Evolutionary conservation across 108 stramenopile species (phyloP).

Genomic region (Pseudonitzschia multiseries): DNA sequence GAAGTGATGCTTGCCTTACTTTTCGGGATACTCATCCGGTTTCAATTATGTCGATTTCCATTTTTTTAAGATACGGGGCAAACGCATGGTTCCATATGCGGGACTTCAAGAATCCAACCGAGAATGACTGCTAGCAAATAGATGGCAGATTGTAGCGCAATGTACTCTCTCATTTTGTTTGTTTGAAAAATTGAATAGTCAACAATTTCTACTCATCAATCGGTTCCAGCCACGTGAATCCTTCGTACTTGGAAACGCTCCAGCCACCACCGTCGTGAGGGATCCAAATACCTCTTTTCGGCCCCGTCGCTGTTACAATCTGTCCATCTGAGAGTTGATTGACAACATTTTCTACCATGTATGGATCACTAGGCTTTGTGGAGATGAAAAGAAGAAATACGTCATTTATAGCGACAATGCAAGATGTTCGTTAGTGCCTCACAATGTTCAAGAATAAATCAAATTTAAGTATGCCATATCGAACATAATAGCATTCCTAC

Average conservation of each 20-base stretch:
- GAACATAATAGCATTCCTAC: not conserved
- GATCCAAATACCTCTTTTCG: constrained; percentile 33
- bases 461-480: not conserved
- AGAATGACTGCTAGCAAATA: constrained; percentile 14
- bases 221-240: constrained; percentile 47
- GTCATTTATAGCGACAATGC: not conserved
- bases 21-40: no score
- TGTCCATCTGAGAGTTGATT: constrained; percentile 40
- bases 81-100: constrained; percentile 89
- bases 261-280: constrained; percentile 47
- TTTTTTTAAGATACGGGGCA: constrained; percentile 55
- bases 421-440: not conserved
- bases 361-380: constrained; percentile 30
- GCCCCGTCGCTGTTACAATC: constrained; percentile 34
- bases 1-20: not conserved
- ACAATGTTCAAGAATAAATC: not conserved
- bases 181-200: not conserved
- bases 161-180: no score
- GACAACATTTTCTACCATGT: constrained; percentile 33
- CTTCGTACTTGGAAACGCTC: constrained; percentile 38
- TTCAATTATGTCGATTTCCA: not conserved
- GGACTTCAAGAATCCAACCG: constrained; percentile 42
- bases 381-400: not conserved
- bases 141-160: not conserved
- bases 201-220: constrained; percentile 30